Conservation (phyloP, 2,329 filamentous ascomycete genomes). For the Thelonectria blattea region DNA sequence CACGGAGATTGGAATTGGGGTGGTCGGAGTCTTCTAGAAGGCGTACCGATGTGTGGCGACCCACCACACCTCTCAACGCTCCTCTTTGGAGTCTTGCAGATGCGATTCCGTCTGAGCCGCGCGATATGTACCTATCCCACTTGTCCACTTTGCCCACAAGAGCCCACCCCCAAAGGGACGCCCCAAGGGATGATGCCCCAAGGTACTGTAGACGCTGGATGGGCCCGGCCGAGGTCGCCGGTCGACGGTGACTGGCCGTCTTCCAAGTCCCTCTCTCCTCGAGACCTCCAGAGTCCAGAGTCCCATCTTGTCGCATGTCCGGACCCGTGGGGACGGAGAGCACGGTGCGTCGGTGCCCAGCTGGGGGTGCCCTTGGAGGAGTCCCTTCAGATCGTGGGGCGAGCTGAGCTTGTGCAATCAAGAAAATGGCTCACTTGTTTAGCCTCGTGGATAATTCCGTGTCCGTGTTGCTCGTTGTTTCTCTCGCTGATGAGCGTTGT, state of each 20-base stretch:
- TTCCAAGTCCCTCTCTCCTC: no score
- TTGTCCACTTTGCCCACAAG: no score
- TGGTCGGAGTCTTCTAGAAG: constrained; percentile 35
- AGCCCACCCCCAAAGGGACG: background rate
- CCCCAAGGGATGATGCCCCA: no score
- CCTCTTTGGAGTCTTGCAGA: constrained; percentile 11
- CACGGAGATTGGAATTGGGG: constrained; percentile 11
- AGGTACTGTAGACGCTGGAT: background rate
- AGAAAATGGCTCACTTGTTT: constrained; percentile 41
- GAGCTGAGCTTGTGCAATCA: constrained; percentile 29
- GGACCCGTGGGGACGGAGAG: constrained; percentile 20
- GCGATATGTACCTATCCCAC: no score
- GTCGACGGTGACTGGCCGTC: constrained; percentile 8
- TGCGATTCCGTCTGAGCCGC: constrained; percentile 25
- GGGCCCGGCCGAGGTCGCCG: constrained; percentile 13
- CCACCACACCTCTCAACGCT: constrained; percentile 13
- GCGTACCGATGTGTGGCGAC: constrained; percentile 17
- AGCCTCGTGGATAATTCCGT: constrained; percentile 24
- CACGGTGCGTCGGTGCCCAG: constrained; percentile 10
- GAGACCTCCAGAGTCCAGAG: no score
- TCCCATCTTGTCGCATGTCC: constrained; percentile 13
- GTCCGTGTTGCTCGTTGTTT: no score
- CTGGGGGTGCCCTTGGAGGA: constrained; percentile 22
- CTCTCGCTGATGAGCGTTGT: background rate
- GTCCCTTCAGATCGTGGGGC: constrained; percentile 38